Evolutionary conservation across 345 rosid genomes (phyloP).

Genomic region (Acer yangbiense): DNA sequence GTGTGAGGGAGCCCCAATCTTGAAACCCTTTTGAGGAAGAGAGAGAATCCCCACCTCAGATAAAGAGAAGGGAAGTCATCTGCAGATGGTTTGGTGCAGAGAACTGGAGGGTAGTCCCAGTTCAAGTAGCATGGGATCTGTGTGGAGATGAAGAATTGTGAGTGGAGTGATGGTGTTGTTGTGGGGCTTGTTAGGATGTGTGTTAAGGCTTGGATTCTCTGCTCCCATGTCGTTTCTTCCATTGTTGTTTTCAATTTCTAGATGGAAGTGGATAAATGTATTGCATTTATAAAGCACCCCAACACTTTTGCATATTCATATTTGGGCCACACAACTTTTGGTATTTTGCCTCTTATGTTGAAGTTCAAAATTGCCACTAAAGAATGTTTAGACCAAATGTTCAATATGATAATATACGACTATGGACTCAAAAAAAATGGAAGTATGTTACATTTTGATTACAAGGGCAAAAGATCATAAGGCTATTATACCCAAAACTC

Average conservation of each 20-base stretch:
- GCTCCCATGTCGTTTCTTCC: constrained; percentile 47
- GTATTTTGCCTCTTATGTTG: neutral
- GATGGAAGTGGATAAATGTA: neutral
- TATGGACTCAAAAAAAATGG: neutral
- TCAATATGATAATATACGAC: neutral
- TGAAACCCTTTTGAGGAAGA: constrained; percentile 54
- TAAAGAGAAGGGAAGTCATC: constrained; percentile 30
- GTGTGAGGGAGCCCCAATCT: constrained; percentile 56
- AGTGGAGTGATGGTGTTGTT: constrained; percentile 47
- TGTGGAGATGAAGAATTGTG: constrained; percentile 54
- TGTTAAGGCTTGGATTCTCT: constrained; percentile 47
- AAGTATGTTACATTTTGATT: neutral
- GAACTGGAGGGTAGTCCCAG: constrained; percentile 79
- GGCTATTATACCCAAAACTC: neutral
- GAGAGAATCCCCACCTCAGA: constrained; percentile 53
- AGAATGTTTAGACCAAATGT: neutral
- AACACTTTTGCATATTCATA: neutral
- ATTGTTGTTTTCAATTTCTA: constrained; percentile 6
- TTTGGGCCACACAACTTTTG: neutral
- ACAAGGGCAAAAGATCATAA: neutral
- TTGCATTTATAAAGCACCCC: neutral
- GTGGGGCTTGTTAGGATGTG: constrained; percentile 61
- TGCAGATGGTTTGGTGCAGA: constrained; percentile 30
- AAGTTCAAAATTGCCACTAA: neutral
- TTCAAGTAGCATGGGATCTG: constrained; percentile 58